These are phyloP conservation scores for Candida glaebosa DNA, from an alignment of 805 yeast genomes.

Conservation along the genomic window DNA sequence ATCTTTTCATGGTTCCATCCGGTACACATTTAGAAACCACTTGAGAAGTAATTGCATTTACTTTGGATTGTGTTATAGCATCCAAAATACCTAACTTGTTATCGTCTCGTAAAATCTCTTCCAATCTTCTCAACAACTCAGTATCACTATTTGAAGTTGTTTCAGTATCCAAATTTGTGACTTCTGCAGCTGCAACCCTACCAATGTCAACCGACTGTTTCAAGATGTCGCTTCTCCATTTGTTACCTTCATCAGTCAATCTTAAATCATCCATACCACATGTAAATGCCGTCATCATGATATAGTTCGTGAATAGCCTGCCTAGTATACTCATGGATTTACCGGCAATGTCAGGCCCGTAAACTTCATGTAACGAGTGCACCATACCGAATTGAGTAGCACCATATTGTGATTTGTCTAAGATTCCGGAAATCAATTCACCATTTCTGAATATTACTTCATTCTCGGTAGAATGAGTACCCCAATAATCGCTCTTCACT, in stretches of 20 bases:
- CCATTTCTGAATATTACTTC: conserved; percentile 84
- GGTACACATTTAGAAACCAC: conserved; percentile 96
- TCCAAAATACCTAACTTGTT: conserved; percentile 88
- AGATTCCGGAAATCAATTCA: conserved; percentile 83
- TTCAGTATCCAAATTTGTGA: conserved; percentile 69
- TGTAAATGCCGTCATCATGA: conserved; percentile 88
- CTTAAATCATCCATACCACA: conserved; percentile 99
- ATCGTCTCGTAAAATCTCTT: conserved; percentile 93
- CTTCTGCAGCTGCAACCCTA: conserved; percentile 90
- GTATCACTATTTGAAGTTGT: conserved; percentile 48
- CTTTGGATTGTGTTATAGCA: conserved; percentile 92
- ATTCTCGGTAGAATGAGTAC: conserved; percentile 77
- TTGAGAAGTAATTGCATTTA: conserved; percentile 86
- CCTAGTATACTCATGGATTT: conserved; percentile 89
- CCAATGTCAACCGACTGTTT: conserved; percentile 78
- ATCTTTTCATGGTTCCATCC: conserved; percentile 89
- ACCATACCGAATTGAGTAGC: conserved; percentile 96
- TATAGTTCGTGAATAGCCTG: conserved; percentile 89
- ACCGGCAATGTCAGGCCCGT: conserved; percentile 89
- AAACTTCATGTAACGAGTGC: conserved; percentile 93
- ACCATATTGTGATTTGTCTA: conserved; percentile 98
- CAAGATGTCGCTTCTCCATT: conserved; percentile 82
- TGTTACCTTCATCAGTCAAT: conserved; percentile 85
- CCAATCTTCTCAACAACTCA: conserved; percentile 83
- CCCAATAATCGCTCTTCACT: conserved; percentile 95